These are phyloP conservation scores for Pleurotus tuber-regium DNA, from an alignment of 768 basidiomycete species.

Conservation along the genomic window DNA sequence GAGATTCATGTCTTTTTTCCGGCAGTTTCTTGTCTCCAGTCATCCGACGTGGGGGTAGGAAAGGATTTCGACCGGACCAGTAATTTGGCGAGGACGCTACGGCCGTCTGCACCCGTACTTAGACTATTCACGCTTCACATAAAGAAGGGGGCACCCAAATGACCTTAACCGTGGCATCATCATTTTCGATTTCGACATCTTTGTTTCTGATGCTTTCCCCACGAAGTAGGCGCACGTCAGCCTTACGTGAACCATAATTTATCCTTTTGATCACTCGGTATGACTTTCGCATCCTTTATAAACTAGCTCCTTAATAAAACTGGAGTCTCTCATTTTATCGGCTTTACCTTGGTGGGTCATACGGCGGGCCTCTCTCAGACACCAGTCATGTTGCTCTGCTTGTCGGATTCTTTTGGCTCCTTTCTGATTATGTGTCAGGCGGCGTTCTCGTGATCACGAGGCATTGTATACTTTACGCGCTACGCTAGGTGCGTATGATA, in stretches of 20 bases:
- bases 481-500: not conserved
- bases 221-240: not conserved
- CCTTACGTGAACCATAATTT: no score
- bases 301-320: no score
- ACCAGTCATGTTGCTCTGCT: not conserved
- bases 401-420: not conserved
- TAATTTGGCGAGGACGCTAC: not conserved
- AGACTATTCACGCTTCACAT: not conserved
- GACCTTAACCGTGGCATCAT: not conserved
- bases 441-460: not conserved
- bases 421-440: no score
- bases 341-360: slow-evolving; percentile 2
- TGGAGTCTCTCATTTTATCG: no score
- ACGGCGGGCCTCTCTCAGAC: not conserved
- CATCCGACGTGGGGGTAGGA: not conserved
- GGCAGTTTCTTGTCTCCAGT: not conserved
- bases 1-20: not conserved
- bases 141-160: not conserved
- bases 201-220: not conserved
- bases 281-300: no score
- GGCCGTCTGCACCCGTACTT: not conserved
- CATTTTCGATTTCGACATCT: not conserved
- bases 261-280: no score
- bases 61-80: not conserved
- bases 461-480: no score